A percentile compares a stretch with the other conserved stretches of the same genome.
Conservation (phyloP, 2,329 filamentous ascomycete species). For the Epichloe sp. region DNA sequence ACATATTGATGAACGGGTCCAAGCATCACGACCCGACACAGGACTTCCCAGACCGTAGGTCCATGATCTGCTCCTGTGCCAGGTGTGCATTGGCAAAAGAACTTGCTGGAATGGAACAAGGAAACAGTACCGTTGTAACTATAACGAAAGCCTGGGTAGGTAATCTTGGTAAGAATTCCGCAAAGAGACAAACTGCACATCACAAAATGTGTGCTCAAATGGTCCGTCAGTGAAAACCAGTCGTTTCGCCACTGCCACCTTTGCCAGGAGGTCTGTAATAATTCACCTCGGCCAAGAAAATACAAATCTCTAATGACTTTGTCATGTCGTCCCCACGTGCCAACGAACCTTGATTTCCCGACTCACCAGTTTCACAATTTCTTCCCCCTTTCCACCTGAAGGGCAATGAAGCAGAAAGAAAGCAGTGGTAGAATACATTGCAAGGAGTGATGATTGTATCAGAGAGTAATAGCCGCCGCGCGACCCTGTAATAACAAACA, state of each 20-base stretch:
- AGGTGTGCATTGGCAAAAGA: too few species aligned
- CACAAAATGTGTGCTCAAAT: conserved; percentile 3
- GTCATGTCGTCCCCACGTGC: conserved; percentile 18
- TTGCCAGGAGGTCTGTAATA: conserved; percentile 1
- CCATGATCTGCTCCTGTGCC: too few species aligned
- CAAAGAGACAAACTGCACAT: conserved; percentile 1
- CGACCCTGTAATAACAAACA: neutral
- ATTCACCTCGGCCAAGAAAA: conserved; percentile 8
- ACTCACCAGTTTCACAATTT: neutral
- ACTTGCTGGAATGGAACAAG: neutral
- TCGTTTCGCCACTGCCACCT: neutral
- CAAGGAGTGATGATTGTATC: neutral
- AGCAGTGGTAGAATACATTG: conserved; percentile 4
- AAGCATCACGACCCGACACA: too few species aligned
- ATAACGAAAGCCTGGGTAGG: neutral
- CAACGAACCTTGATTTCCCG: conserved; percentile 10
- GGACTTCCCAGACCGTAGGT: too few species aligned
- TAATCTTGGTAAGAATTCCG: neutral
- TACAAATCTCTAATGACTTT: conserved; percentile 16
- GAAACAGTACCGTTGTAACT: neutral
- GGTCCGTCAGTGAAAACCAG: neutral
- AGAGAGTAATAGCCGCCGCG: neutral
- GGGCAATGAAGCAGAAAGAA: neutral
- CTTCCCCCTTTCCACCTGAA: neutral
- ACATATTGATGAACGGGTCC: too few species aligned